phyloP scores from a whole-genome alignment of 495 filamentous ascomycete species.

The Neurospora discreta region DNA sequence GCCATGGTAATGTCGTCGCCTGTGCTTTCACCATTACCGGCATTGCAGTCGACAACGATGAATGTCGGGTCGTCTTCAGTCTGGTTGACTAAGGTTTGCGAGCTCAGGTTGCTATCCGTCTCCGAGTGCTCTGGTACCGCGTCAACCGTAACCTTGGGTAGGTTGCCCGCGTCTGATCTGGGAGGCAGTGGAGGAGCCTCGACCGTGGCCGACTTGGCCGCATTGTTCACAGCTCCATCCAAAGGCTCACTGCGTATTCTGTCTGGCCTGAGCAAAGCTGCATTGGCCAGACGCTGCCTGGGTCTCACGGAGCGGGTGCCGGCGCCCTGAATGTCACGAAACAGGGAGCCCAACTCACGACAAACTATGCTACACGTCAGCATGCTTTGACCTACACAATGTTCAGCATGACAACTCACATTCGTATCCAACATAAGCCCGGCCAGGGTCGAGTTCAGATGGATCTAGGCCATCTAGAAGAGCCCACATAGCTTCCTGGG shows the following conservation, averaged over 20 bases:
- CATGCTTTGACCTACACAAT: neutral
- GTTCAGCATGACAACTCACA: constrained; percentile 41
- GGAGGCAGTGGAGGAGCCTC: constrained; percentile 20
- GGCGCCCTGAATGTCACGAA: constrained; percentile 56
- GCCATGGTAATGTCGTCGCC: constrained; percentile 9
- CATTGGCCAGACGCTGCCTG: constrained; percentile 67
- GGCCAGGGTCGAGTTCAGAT: constrained; percentile 24
- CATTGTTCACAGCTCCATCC: neutral
- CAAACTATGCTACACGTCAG: constrained; percentile 41
- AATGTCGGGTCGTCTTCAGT: constrained; percentile 14
- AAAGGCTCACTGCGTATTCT: constrained; percentile 7
- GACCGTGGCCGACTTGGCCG: neutral
- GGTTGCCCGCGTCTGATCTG: constrained; percentile 5
- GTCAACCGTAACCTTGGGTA: constrained; percentile 9
- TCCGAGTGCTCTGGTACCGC: constrained; percentile 13
- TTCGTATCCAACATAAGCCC: constrained; percentile 32
- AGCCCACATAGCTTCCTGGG: constrained; percentile 43
- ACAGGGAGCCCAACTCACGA: constrained; percentile 60
- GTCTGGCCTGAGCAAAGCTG: constrained; percentile 40
- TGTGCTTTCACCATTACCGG: neutral
- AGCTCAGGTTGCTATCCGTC: constrained; percentile 27
- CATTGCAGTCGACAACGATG: constrained; percentile 3
- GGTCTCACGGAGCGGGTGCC: constrained; percentile 47
- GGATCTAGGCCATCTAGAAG: constrained; percentile 51
- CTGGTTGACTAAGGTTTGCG: constrained; percentile 34